Base-by-base conservation (phyloP, 2,329 filamentous ascomycete genomes). In the Hyphodiscus sp. region DNA sequence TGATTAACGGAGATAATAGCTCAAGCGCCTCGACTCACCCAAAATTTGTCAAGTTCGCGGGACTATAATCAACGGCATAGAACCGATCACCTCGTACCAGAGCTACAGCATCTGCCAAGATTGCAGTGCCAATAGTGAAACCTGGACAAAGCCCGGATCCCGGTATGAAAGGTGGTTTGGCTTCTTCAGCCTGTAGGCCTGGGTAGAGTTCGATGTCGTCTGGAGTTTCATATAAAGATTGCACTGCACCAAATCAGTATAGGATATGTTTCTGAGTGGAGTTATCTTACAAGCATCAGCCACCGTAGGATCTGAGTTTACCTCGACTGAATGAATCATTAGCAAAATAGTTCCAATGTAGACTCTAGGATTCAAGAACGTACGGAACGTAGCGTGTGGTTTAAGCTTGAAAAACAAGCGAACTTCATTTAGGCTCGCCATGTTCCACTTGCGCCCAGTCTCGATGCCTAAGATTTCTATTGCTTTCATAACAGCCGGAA, bases 381-480 rank as follows among this genome's bases (percentile, higher is more conserved):
- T n/a, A 38, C 33, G 33, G 56, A 94, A 94, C 0, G 75, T 85
- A 19, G 84, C 81, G 64, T 94, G 85, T 0, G 81, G 79, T 71
- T 87, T 86, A 5, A 95, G 73, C 1, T 83, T 82, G 61, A 94
- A 94, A 72, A 90, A 87, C 66, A 86, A 85, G 47, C 89, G 80
- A 74, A 94, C 94, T 72, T 94, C 89, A 65, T 94, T 94, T 56
- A 95, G 73, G 0, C 54, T 58, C 0, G 85, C 85, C 8, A 89
- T 72, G 56, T 89, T 84, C 89, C 89, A 94, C 54, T 79, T 78
- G 45, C 89, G 78, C 2, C 85, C 81, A 57, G 90, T 87, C 50
- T 88, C 74, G 55, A 94, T 92, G 33, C 88, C 88, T 11, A 94
- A 74, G 30, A 92, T 85, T 68, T 92, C 89, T 16, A 94, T 80